Conservation (phyloP, 305 asterid genomes). For the Plantago lanceolata region DNA sequence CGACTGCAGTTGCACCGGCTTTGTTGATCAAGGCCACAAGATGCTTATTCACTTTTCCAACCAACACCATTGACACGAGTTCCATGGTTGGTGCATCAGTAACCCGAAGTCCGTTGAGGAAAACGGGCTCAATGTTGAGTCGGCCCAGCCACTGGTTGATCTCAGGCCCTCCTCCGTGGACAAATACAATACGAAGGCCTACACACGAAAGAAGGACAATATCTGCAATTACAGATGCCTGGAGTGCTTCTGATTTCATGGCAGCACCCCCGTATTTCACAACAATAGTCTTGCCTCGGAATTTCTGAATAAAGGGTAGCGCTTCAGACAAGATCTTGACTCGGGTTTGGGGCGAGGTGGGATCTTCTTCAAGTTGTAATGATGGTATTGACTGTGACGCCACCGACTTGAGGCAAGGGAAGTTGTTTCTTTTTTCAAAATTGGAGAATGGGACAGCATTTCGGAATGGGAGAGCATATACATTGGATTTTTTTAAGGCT, state of each 20-base stretch:
- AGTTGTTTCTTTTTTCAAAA: constrained; percentile 19
- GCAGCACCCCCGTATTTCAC: constrained; percentile 95
- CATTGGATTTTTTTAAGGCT: constrained; percentile 24
- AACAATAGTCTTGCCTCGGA: constrained; percentile 76
- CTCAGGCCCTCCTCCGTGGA: constrained; percentile 94
- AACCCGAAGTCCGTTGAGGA: constrained; percentile 74
- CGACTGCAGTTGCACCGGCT: constrained; percentile 88
- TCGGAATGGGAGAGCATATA: constrained; percentile 24
- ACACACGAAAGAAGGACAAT: constrained; percentile 81
- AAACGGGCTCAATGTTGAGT: constrained; percentile 62
- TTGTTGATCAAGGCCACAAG: constrained; percentile 75
- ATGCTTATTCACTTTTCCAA: constrained; percentile 70
- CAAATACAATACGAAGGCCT: constrained; percentile 70
- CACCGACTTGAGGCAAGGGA: constrained; percentile 38
- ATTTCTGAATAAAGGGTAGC: constrained; percentile 69
- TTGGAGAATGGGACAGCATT: constrained; percentile 20
- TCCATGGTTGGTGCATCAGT: constrained; percentile 88
- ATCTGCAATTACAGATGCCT: constrained; percentile 80
- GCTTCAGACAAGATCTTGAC: constrained; percentile 81
- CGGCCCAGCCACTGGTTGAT: constrained; percentile 74
- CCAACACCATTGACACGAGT: constrained; percentile 79
- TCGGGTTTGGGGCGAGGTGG: constrained; percentile 53
- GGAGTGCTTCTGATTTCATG: constrained; percentile 79
- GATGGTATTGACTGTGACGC: constrained; percentile 36
- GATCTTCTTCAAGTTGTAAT: constrained; percentile 25